A percentile compares a stretch with the other conserved stretches of the same genome.
Conservation (phyloP, 768 basidiomycete genomes). For the Lactifluus echinatus region DNA sequence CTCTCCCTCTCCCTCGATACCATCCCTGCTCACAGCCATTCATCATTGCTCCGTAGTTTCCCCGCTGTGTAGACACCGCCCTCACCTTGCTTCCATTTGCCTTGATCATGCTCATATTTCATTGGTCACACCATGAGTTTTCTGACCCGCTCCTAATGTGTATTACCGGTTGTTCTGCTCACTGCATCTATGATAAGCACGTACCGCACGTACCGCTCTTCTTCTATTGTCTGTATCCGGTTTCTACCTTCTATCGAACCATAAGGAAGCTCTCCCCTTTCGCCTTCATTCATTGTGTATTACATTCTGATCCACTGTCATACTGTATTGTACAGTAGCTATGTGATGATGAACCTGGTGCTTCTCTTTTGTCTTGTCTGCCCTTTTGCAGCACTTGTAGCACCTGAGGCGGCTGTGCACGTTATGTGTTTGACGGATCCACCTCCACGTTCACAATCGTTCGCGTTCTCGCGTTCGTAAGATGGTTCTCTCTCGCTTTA, state of each 20-base stretch:
- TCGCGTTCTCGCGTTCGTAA: too few species aligned
- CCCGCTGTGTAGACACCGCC: background rate
- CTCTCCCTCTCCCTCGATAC: background rate
- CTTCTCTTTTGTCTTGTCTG: conserved; percentile 12
- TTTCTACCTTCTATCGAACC: background rate
- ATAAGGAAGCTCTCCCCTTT: background rate
- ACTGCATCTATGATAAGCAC: background rate
- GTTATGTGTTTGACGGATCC: too few species aligned
- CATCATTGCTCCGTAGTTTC: background rate
- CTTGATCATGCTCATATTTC: background rate
- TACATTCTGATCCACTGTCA: background rate
- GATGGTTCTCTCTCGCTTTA: background rate
- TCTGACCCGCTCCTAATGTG: background rate
- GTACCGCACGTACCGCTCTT: background rate
- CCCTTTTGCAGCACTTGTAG: background rate
- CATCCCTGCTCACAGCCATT: background rate
- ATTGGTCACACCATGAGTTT: conserved; percentile 1
- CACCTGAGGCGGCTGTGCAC: background rate
- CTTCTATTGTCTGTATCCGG: background rate
- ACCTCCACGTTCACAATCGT: too few species aligned
- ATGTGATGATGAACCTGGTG: background rate
- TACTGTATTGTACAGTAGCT: background rate
- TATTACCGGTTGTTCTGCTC: background rate
- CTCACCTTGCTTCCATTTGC: background rate
- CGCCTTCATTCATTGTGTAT: background rate